phyloP scores from a whole-genome alignment of 371 early-diverging fungal genomes.

The Lichtheimia corymbifera region DNA sequence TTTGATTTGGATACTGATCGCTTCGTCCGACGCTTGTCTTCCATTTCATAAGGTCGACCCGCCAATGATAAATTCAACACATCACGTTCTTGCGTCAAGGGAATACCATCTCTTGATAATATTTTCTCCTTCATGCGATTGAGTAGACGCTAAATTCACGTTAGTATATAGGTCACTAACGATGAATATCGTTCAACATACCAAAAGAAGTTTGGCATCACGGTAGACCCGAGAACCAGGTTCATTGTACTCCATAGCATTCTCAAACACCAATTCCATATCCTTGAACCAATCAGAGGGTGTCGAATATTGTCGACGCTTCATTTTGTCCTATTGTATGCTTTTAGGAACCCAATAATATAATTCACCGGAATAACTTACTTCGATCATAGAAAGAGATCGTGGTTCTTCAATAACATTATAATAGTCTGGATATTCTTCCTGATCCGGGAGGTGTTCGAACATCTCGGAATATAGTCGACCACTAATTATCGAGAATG shows the following conservation, averaged over 20 bases:
- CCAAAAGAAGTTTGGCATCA: slow-evolving; percentile 63
- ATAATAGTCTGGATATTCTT: slow-evolving; percentile 92
- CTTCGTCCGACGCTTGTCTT: slow-evolving; percentile 34
- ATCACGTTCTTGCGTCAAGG: slow-evolving; percentile 37
- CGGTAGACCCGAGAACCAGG: slow-evolving; percentile 70
- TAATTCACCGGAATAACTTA: slow-evolving; percentile 11
- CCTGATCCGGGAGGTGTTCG: slow-evolving; percentile 70
- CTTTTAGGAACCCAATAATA: neutral
- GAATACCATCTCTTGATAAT: slow-evolving; percentile 31
- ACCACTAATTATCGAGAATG: slow-evolving; percentile 38
- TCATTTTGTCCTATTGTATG: slow-evolving; percentile 49
- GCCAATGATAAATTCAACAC: slow-evolving; percentile 26
- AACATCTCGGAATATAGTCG: slow-evolving; percentile 76
- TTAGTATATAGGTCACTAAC: neutral
- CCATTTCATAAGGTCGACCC: slow-evolving; percentile 33
- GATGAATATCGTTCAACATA: slow-evolving; percentile 7
- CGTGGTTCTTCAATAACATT: slow-evolving; percentile 81
- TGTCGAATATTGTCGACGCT: slow-evolving; percentile 53
- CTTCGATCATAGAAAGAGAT: slow-evolving; percentile 53
- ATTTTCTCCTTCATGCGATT: slow-evolving; percentile 46
- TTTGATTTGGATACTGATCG: slow-evolving; percentile 17
- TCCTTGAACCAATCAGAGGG: slow-evolving; percentile 70
- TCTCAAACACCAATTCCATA: slow-evolving; percentile 69
- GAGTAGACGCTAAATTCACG: slow-evolving; percentile 27
- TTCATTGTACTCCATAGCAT: slow-evolving; percentile 78